Conservation (phyloP, 2,329 filamentous ascomycete genomes). For the Arthrobotrys musiformis region DNA sequence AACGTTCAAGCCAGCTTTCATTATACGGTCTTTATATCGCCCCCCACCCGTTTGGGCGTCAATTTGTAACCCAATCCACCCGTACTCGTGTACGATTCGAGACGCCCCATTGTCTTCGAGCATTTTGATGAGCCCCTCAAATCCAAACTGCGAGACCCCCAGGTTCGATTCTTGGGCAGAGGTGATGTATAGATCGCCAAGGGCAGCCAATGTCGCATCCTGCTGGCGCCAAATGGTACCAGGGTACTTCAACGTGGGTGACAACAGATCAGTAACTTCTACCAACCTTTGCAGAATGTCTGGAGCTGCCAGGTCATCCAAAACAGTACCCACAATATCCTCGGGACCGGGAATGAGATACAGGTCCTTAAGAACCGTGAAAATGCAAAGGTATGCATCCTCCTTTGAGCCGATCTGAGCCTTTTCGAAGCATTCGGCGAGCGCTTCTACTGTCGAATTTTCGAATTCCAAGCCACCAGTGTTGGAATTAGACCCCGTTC, state of each 20-base stretch:
- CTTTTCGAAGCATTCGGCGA: slow-evolving; percentile 15
- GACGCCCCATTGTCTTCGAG: not conserved
- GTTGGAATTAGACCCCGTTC: not conserved
- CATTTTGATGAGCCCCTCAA: not conserved
- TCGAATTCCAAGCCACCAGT: not conserved
- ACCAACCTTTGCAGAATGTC: not conserved
- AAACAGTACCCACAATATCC: not conserved
- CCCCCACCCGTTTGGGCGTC: not conserved
- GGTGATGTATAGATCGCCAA: not conserved
- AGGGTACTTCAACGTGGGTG: not conserved
- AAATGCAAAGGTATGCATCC: slow-evolving; percentile 27
- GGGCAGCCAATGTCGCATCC: not conserved
- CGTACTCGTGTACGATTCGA: not conserved
- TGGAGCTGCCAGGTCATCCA: not conserved
- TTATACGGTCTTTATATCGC: not conserved
- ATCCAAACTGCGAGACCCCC: not conserved
- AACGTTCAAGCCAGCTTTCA: not conserved
- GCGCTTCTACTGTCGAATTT: slow-evolving; percentile 20
- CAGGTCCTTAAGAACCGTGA: not conserved
- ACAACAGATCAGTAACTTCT: not conserved
- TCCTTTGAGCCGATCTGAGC: slow-evolving; percentile 8
- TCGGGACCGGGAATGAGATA: not conserved
- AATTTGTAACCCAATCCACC: slow-evolving; percentile 22
- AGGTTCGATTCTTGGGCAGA: not conserved
- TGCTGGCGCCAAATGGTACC: no score